Evolutionary conservation across 2,329 filamentous ascomycete genomes (phyloP).

Genomic region (Xylariaceae sp.): DNA sequence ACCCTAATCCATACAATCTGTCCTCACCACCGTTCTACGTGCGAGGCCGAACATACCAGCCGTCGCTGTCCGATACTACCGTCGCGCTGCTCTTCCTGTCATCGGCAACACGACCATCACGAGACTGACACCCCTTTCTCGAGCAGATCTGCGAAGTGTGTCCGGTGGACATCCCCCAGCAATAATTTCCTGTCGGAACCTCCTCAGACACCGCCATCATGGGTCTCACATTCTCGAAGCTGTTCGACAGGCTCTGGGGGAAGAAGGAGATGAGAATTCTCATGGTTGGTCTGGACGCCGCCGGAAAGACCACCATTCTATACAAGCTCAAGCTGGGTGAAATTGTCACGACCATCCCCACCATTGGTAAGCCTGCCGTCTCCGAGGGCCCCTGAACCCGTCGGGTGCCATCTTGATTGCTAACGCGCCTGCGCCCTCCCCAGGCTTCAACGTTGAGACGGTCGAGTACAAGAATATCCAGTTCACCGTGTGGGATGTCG

Average conservation of each 20-base stretch:
- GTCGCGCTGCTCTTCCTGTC: not conserved
- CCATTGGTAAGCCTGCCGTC: slow-evolving; percentile 65
- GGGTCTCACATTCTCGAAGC: slow-evolving; percentile 96
- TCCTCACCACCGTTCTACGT: not conserved
- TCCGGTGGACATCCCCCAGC: no score
- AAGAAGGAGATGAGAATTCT: slow-evolving; percentile 99
- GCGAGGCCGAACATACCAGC: no score
- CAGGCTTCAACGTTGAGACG: slow-evolving; percentile 99
- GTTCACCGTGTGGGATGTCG: slow-evolving; percentile 99
- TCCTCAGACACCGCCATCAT: slow-evolving; percentile 59
- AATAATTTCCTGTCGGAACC: slow-evolving; percentile 28
- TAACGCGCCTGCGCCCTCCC: slow-evolving; percentile 13
- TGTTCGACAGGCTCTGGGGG: slow-evolving; percentile 93
- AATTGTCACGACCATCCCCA: slow-evolving; percentile 98
- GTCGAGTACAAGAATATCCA: slow-evolving; percentile 99
- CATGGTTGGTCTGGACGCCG: slow-evolving; percentile 98
- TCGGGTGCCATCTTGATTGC: slow-evolving; percentile 3
- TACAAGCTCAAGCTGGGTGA: slow-evolving; percentile 99
- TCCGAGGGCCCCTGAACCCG: not conserved
- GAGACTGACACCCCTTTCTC: slow-evolving; percentile 9
- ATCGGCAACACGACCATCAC: slow-evolving; percentile 5
- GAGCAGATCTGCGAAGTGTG: slow-evolving; percentile 11
- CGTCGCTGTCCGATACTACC: not conserved
- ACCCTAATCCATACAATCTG: not conserved
- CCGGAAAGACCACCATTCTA: slow-evolving; percentile 99